Evolutionary conservation across 2,329 filamentous ascomycete genomes (phyloP), one percentile per base, ranked within the genome.

Genomic region (Fusarium palustre): DNA sequence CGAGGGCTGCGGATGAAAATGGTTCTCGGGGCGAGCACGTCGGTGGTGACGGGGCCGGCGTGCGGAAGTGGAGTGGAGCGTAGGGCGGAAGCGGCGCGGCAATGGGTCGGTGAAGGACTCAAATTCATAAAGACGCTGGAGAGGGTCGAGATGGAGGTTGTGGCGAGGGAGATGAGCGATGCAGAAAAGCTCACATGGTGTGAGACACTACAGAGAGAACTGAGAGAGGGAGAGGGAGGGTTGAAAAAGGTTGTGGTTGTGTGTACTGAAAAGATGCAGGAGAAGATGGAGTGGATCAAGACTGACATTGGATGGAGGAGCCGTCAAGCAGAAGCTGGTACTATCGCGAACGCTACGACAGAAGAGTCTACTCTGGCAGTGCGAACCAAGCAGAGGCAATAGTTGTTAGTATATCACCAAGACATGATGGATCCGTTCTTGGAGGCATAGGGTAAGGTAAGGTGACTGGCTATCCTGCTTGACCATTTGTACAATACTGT

Each of bases 71-170:
- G 61, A n/a, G 60, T 69, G 38, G 63, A 47, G 24, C 68, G 63
- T 24, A 59, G 68, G 43, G 59, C 69, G 53, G 55, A 63, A 24
- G 61, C 61, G n/a, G 64, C 68, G 22, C 65, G 61, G 22, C 58
- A 46, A 42, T 71, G 72, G 66, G 68, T 70, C 31, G 69, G 52
- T 7, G 76, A 76, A 36, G 71, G 81, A 3, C 68, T 84, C 45
- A 56, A 66, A 18, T 64, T 63, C 42, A 65, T 84, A 65, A 36
- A 28, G 7, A 66, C 50, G 16, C 71, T 84, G 49, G 71, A 78
- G 64, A 74, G 68, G 50, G 59, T 84, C 7, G 82, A 84, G 72
- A 75, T 84, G 55, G 82, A 84, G 71, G 70, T 84, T 9, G 72
- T 68, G 20, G 72, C 77, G 36, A 56, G 72, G 24, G 70, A 72